phyloP scores from a whole-genome alignment of 2,329 filamentous ascomycete species.

The Paraphaeosphaeria sporulosa region DNA sequence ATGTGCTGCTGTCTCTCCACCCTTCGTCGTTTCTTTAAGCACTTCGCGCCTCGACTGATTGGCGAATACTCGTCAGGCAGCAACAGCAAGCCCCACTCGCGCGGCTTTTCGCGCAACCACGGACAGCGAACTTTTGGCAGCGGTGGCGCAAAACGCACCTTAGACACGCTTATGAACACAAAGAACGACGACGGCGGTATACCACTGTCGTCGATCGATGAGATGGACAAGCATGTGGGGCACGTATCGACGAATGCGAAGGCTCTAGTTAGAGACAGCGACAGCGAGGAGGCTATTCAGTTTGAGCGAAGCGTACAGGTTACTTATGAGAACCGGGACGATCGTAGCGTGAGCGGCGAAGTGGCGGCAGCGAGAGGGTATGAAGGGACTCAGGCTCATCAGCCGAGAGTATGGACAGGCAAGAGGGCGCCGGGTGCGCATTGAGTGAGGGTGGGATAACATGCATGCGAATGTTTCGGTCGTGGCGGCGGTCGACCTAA shows the following conservation, averaged over 20 bases:
- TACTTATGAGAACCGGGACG: not conserved
- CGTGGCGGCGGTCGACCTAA: not conserved
- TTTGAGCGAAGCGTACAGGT: constrained; percentile 4
- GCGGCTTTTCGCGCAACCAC: constrained; percentile 3
- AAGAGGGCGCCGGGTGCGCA: not conserved
- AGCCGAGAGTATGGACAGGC: not conserved
- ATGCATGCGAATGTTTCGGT: too few relatives aligned
- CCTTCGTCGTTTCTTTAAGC: constrained; percentile 4
- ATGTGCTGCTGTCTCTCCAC: constrained; percentile 4
- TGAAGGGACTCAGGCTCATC: not conserved
- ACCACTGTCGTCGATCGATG: not conserved
- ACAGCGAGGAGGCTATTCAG: constrained; percentile 3
- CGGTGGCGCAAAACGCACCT: constrained; percentile 2
- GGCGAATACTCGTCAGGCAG: not conserved
- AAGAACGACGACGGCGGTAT: not conserved
- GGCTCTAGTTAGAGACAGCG: not conserved
- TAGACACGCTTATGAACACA: constrained; percentile 2
- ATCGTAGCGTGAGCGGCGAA: not conserved
- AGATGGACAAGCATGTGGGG: not conserved
- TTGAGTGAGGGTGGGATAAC: not conserved
- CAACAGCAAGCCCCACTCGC: not conserved
- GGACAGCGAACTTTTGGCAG: not conserved
- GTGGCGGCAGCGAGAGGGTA: not conserved
- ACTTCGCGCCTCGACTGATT: not conserved
- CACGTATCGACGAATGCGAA: not conserved